These are phyloP conservation scores for Groenewaldozyma salmanticensis DNA, from an alignment of 805 yeast genomes.

Conservation along the genomic window DNA sequence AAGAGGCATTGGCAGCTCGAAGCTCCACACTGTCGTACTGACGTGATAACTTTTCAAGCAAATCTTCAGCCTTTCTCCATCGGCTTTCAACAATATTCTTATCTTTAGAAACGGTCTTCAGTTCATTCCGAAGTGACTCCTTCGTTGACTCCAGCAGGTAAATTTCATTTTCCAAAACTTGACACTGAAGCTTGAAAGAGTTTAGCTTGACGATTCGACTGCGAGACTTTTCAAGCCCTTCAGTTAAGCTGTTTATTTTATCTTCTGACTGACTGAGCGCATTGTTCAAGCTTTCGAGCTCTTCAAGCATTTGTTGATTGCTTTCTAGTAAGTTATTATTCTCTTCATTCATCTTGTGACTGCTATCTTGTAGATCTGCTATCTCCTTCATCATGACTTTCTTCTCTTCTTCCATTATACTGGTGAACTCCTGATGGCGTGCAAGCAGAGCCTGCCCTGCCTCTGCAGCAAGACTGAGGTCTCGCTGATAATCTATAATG, in stretches of 20 bases:
- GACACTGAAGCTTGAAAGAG: slow-evolving; percentile 9
- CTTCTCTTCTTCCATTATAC: slow-evolving; percentile 4
- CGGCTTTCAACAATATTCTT: slow-evolving; percentile 10
- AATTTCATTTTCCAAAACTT: slow-evolving; percentile 12
- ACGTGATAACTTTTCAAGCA: slow-evolving; percentile 10
- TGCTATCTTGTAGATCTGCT: slow-evolving; percentile 5
- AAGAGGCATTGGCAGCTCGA: too few relatives aligned
- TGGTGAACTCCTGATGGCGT: slow-evolving; percentile 9
- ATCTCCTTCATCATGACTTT: slow-evolving; percentile 8
- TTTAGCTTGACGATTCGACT: slow-evolving; percentile 10
- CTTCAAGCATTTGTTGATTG: slow-evolving; percentile 10
- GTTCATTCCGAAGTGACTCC: slow-evolving; percentile 13
- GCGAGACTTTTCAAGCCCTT: slow-evolving; percentile 8
- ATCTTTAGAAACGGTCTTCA: slow-evolving; percentile 7
- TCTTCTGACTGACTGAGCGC: slow-evolving; percentile 10
- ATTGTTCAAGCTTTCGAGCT: slow-evolving; percentile 8
- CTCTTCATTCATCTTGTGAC: slow-evolving; percentile 7
- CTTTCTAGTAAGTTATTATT: slow-evolving; percentile 7
- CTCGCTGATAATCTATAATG: slow-evolving; percentile 8
- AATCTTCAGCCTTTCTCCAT: slow-evolving; percentile 13
- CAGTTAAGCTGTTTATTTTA: slow-evolving; percentile 7
- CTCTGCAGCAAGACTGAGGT: slow-evolving; percentile 15
- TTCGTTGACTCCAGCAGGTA: slow-evolving; percentile 9
- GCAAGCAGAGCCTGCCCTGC: slow-evolving; percentile 15
- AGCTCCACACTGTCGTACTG: too few relatives aligned